Percentiles rank a stretch among this genome's conserved stretches.
These are phyloP conservation scores for Pleomassaria siparia DNA, from an alignment of 2,329 filamentous ascomycete genomes.

Conservation along the genomic window DNA sequence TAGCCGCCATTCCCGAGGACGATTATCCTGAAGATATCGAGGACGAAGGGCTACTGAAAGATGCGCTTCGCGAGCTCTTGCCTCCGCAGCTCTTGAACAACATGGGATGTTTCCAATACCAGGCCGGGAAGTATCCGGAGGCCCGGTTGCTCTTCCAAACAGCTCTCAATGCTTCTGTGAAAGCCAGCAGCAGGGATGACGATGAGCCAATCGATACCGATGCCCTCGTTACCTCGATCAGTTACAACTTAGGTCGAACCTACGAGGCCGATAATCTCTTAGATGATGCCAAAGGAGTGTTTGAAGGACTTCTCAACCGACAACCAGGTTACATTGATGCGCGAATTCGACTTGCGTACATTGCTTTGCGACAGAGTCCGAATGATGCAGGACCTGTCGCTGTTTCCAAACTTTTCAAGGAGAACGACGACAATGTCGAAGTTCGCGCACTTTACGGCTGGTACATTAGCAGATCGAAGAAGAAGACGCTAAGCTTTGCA, in stretches of 20 bases:
- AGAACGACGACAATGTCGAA: conserved; percentile 82
- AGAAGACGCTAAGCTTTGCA: conserved; percentile 74
- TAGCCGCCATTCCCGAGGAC: conserved; percentile 73
- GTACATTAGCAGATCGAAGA: conserved; percentile 90
- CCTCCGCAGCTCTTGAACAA: conserved; percentile 95
- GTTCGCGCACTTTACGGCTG: conserved; percentile 92
- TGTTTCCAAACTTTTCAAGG: conserved; percentile 81
- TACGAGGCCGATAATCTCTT: conserved; percentile 83
- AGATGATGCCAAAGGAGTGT: conserved; percentile 84
- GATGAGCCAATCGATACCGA: conserved; percentile 81
- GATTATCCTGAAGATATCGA: conserved; percentile 62
- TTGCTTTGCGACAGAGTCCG: conserved; percentile 77
- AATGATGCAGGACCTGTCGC: conserved; percentile 84
- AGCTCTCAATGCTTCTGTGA: conserved; percentile 85
- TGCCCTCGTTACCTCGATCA: conserved; percentile 91
- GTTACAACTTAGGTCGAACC: conserved; percentile 91
- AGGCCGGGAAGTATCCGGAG: conserved; percentile 75
- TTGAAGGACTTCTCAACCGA: conserved; percentile 79
- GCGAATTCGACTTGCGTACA: conserved; percentile 83
- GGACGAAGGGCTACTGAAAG: conserved; percentile 53
- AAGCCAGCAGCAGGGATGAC: conserved; percentile 73
- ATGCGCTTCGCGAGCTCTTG: conserved; percentile 71
- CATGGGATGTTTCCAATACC: conserved; percentile 93
- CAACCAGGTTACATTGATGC: conserved; percentile 94
- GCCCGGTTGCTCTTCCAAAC: conserved; percentile 89